Evolutionary conservation across 2,329 filamentous ascomycete genomes (phyloP).

Genomic region (Fusarium scirpi): DNA sequence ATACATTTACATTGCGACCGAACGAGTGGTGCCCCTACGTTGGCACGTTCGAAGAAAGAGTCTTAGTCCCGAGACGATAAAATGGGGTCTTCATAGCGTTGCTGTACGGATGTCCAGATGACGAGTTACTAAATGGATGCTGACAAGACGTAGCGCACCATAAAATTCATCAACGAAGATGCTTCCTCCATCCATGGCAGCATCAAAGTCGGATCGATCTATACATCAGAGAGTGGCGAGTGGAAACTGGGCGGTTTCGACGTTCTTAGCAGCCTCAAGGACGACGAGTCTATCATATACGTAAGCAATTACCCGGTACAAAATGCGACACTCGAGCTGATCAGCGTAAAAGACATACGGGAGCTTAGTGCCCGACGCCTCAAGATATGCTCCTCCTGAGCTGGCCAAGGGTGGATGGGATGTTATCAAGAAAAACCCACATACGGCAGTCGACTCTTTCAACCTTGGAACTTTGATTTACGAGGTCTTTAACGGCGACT

Average conservation of each 20-base stretch:
- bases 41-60: slow-evolving; percentile 94
- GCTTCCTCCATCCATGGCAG: slow-evolving; percentile 91
- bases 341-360: slow-evolving; percentile 76
- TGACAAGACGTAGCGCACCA: slow-evolving; percentile 73
- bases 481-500: slow-evolving; percentile 92
- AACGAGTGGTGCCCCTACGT: slow-evolving; percentile 84
- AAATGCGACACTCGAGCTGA: slow-evolving; percentile 14
- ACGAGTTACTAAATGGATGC: not conserved
- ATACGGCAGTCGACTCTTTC: slow-evolving; percentile 87
- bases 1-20: slow-evolving; percentile 96
- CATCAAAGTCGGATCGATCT: slow-evolving; percentile 86
- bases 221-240: slow-evolving; percentile 94
- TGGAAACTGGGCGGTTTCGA: slow-evolving; percentile 98
- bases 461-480: slow-evolving; percentile 86
- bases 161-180: slow-evolving; percentile 97
- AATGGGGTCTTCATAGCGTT: slow-evolving; percentile 92
- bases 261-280: slow-evolving; percentile 92
- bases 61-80: slow-evolving; percentile 89
- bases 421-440: slow-evolving; percentile 82
- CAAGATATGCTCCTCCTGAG: slow-evolving; percentile 88
- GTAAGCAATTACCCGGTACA: slow-evolving; percentile 54
- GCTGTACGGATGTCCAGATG: slow-evolving; percentile 66
- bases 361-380: slow-evolving; percentile 86
- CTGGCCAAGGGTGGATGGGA: slow-evolving; percentile 92
- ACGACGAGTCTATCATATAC: slow-evolving; percentile 94